Conservation (phyloP, 2,329 filamentous ascomycete genomes). For the Trichoderma gracile region DNA sequence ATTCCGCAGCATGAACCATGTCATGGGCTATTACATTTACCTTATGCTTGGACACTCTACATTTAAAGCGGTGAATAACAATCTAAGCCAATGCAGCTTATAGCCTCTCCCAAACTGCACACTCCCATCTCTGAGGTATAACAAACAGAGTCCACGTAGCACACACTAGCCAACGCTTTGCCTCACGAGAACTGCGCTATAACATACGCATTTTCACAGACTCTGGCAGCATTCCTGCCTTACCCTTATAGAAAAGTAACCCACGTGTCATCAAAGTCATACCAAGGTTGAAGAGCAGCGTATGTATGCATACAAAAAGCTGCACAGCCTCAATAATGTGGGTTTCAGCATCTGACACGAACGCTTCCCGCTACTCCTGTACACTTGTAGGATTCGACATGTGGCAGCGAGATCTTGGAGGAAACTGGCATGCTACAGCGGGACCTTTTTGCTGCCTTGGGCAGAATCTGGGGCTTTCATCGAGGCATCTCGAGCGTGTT, state of each 20-base stretch:
- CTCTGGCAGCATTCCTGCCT: too few relatives aligned
- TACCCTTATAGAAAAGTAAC: too few relatives aligned
- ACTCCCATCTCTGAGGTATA: background rate
- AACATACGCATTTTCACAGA: too few relatives aligned
- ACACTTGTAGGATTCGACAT: background rate
- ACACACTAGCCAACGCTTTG: too few relatives aligned
- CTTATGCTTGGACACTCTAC: too few relatives aligned
- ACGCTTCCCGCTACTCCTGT: background rate
- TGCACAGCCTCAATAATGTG: slow-evolving; percentile 8
- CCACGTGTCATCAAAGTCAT: background rate
- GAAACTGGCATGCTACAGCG: background rate
- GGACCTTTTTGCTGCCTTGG: background rate
- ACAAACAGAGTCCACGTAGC: too few relatives aligned
- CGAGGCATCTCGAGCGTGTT: background rate
- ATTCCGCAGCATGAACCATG: too few relatives aligned
- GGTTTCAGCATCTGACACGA: background rate
- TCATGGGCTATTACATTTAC: too few relatives aligned
- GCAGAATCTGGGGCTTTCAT: background rate
- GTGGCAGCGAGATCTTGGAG: background rate
- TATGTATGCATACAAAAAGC: background rate
- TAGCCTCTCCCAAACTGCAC: background rate
- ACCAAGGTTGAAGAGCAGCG: too few relatives aligned
- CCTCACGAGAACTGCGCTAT: too few relatives aligned
- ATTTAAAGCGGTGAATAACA: background rate
- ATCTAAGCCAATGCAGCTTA: background rate